Evolutionary conservation across 352 stramenopile species (phyloP), one percentile per base, ranked within the genome.

Genomic region (Globisporangium ultimum): DNA sequence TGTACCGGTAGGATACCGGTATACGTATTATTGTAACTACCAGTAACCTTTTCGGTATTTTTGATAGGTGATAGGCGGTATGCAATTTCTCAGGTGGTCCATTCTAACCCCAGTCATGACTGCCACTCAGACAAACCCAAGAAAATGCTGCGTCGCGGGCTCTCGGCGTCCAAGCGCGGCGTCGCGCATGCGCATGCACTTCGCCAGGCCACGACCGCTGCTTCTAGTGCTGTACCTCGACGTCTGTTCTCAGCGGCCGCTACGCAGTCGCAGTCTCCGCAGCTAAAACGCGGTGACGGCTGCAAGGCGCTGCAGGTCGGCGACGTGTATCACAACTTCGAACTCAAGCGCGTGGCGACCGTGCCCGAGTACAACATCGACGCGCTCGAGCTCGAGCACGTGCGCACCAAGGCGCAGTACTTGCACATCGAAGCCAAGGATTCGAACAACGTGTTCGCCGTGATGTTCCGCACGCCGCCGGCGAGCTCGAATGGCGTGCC

Each of bases 381-480:
- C 18, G 83, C 84, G 20, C 63, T 92, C 48, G 78, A 96, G 62
- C 80, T 95, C 41, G 64, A 78, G 32, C 87, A 96, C 64, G 60
- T 69, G 47, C 64, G 42, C n/a, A 96, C 87, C 11, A 76, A 86
- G 40, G 84, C 87, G 9, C 73, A 64, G 20, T 94, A 95, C 55
- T 36, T 96, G 55, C 87, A 96, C 58, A 71, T 96, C 17, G 84
- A 94, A 47, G 78, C 84, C n/a, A 72, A 84, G 53, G 87, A 96
- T 60, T 62, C 70, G 0, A 94, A 94, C 70, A 96, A 96, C 50
- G 83, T 94, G 18, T 94, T 96, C 58, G 96, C 95, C 46, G 91
- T 99, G 45, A 98, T 96, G 61, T 99, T 99, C 71, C 91, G 96
- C 51, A 99, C 97, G 53, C 97, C 97, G n/a, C 93, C 96, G 20